phyloP scores from a whole-genome alignment of 2,329 filamentous ascomycete genomes.

The Volutella citrinella region DNA sequence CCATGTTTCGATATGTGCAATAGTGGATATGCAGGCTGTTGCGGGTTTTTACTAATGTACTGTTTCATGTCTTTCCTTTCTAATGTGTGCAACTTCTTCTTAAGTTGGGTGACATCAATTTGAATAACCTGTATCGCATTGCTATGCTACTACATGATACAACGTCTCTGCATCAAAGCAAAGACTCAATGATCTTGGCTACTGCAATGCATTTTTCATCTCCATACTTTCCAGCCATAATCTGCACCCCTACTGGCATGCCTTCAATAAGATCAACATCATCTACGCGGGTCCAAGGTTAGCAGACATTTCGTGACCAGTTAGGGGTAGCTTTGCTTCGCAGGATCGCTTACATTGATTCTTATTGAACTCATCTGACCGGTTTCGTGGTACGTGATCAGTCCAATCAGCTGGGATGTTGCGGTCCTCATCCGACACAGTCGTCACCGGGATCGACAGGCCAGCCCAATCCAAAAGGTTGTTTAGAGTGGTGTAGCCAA shows the following conservation, averaged over 20 bases:
- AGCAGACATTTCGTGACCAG: neutral
- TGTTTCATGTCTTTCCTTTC: no score
- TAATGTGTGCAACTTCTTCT: no score
- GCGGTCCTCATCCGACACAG: slow-evolving; percentile 4
- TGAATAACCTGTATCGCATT: no score
- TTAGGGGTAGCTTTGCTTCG: neutral
- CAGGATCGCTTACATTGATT: slow-evolving; percentile 5
- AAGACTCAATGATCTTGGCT: slow-evolving; percentile 7
- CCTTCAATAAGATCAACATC: slow-evolving; percentile 8
- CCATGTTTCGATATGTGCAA: no score
- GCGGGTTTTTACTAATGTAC: no score
- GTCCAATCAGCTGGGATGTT: neutral
- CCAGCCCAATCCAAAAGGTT: slow-evolving; percentile 10
- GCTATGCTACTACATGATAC: no score
- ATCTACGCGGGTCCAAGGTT: slow-evolving; percentile 1
- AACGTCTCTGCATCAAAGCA: no score
- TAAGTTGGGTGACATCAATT: no score
- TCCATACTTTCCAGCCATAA: slow-evolving; percentile 9
- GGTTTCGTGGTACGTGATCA: slow-evolving; percentile 4
- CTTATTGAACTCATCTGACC: slow-evolving; percentile 10
- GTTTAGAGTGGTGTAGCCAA: slow-evolving; percentile 8
- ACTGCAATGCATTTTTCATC: slow-evolving; percentile 12
- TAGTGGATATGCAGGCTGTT: no score
- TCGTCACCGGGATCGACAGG: slow-evolving; percentile 7
- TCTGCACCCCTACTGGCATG: slow-evolving; percentile 7